Base-by-base conservation (phyloP, 805 yeast genomes). In the Hyphopichia homilentoma region DNA sequence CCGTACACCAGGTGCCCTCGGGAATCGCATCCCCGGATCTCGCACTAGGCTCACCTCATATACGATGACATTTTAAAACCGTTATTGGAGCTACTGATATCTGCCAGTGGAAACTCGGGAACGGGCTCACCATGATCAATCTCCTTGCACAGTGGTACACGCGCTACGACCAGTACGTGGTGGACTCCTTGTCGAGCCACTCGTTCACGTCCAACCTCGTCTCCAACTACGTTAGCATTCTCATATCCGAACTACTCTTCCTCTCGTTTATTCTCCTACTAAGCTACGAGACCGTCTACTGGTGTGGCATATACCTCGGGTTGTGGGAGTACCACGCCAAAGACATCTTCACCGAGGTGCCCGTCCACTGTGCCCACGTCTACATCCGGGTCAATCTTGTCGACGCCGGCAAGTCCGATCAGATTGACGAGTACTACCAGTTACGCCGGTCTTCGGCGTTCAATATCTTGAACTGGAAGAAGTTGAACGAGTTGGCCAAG, bases 321-420 rank as follows among this genome's bases (percentile, higher is more conserved):
- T 38, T 61, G 4, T 73, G 78, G 79, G 70, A 70, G 18, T 60
- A 70, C 40, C 71, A 71, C 35, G 76, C 76, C 11, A 70, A 75
- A 42, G 83, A 80, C 34, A 73, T 77, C 16, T 82, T 82, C 50
- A 68, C 70, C n/a, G 84, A 82, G 27, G 72, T 76, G 16, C 93
- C 90, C 0, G 79, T 80, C 6, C 90, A 82, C 52, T 83, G 88
- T 57, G 88, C 93, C 1, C 87, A 83, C 54, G 65, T 82, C 1
- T 77, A 77, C 40, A 72, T 78, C 5, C 57, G 73, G 16, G 62
- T 82, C 31, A 72, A 77, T 34, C 48, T 76, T 3, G 36, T 56
- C 1, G 39, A 47, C 5, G 22, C 34, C 18, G 33, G 35, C 0
- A 46, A 54, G 24, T 7, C 41, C 9, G 42, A 34, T 2, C 36